Conservation (phyloP, 805 yeast genomes). For the Candida andamanensis region DNA sequence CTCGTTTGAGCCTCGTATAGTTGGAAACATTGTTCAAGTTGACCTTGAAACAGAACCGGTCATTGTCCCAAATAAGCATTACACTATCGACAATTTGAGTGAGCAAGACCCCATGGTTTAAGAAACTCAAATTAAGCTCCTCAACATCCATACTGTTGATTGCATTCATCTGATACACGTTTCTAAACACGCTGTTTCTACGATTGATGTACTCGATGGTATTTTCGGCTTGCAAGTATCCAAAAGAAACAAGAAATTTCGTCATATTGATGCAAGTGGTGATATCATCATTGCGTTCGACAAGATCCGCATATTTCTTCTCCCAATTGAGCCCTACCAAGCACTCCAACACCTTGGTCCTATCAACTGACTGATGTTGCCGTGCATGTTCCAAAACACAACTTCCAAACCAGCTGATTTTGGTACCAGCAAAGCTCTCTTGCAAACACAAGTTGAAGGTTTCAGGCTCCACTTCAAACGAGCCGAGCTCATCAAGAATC, state of each 20-base stretch:
- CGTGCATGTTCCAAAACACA: too few species aligned
- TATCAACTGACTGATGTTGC: too few species aligned
- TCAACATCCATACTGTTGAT: conserved; percentile 2
- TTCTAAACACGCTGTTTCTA: conserved; percentile 3
- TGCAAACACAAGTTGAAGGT: background rate
- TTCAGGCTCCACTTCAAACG: too few species aligned
- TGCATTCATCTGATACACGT: conserved; percentile 4
- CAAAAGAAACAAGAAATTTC: too few species aligned
- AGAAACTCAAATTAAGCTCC: background rate
- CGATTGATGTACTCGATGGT: background rate
- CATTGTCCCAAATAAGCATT: conserved; percentile 7
- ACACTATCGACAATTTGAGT: conserved; percentile 7
- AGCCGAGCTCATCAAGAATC: background rate
- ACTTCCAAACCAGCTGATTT: conserved; percentile 5
- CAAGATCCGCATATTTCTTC: too few species aligned
- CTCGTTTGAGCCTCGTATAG: too few species aligned
- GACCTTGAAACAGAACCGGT: conserved; percentile 1
- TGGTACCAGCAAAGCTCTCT: conserved; percentile 1
- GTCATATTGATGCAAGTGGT: too few species aligned
- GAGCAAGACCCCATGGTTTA: conserved; percentile 5
- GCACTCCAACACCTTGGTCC: too few species aligned
- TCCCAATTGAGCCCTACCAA: too few species aligned
- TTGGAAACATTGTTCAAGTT: conserved; percentile 5
- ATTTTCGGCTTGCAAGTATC: too few species aligned
- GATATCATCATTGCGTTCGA: too few species aligned